Conservation (phyloP, 164 flowering plant genomes). For the Vitis rupestris region DNA sequence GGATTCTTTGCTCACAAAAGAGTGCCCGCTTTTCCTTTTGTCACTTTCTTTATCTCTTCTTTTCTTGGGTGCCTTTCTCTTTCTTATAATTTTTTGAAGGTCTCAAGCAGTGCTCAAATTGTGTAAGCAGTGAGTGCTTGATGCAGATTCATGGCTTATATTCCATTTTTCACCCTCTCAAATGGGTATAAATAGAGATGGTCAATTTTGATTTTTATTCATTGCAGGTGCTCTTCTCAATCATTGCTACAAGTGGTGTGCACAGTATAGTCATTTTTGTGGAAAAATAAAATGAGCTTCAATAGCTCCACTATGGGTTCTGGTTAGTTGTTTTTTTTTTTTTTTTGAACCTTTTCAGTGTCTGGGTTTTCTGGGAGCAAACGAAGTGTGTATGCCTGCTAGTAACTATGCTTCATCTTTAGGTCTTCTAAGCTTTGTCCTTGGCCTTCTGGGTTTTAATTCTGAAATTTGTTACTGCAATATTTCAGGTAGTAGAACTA, state of each 20-base stretch:
- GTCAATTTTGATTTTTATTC: conserved; percentile 13
- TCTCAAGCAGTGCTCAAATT: conserved; percentile 18
- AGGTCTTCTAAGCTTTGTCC: not conserved
- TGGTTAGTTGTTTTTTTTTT: conserved; percentile 17
- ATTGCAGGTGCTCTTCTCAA: conserved; percentile 27
- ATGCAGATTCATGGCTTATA: conserved; percentile 15
- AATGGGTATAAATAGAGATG: conserved; percentile 32
- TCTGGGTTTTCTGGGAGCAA: not conserved
- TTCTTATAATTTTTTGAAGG: conserved; percentile 16
- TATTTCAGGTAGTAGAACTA: conserved; percentile 23
- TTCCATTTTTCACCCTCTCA: conserved; percentile 28
- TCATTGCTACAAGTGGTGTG: conserved; percentile 4
- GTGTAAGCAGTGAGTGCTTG: conserved; percentile 12
- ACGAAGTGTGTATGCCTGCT: not conserved
- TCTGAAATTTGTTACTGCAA: not conserved
- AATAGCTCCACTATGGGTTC: conserved; percentile 21
- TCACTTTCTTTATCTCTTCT: conserved; percentile 11
- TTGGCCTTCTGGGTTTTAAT: not conserved
- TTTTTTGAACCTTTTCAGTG: not conserved
- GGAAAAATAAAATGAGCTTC: conserved; percentile 30
- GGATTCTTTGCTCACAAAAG: conserved; percentile 37
- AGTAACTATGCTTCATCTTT: not conserved
- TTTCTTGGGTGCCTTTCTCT: conserved; percentile 25
- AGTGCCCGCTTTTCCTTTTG: conserved; percentile 20
- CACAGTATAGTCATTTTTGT: not conserved